phyloP scores from a whole-genome alignment of 2,329 filamentous ascomycete genomes.

The Talaromyces funiculosus region DNA sequence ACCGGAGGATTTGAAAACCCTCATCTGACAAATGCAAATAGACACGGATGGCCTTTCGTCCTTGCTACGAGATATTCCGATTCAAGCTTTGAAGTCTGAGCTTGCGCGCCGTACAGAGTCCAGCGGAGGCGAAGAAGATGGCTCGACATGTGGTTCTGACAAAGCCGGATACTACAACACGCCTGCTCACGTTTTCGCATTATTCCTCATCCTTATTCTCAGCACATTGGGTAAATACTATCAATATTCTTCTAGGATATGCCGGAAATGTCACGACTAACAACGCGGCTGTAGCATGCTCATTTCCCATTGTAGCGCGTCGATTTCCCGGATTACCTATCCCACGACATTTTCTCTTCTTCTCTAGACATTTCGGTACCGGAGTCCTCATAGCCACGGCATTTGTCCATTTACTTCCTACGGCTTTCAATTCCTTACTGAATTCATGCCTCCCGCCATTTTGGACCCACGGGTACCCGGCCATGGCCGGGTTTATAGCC shows the following conservation, averaged over 20 bases:
- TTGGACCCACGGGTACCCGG: conserved; percentile 73
- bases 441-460: conserved; percentile 66
- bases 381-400: conserved; percentile 54
- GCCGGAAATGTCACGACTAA: conserved; percentile 8
- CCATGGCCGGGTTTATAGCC: conserved; percentile 73
- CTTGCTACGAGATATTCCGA: conserved; percentile 23
- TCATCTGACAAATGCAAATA: background rate
- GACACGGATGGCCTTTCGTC: background rate
- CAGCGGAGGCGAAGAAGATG: conserved; percentile 14
- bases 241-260: background rate
- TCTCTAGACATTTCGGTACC: conserved; percentile 55
- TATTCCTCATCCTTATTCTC: conserved; percentile 59
- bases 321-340: conserved; percentile 56
- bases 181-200: conserved; percentile 60
- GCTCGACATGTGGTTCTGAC: conserved; percentile 32
- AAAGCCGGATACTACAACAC: conserved; percentile 54
- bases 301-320: conserved; percentile 56
- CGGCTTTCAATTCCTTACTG: conserved; percentile 56
- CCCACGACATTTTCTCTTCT: conserved; percentile 54
- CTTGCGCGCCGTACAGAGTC: conserved; percentile 7
- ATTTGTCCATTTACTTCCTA: conserved; percentile 57
- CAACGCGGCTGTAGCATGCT: conserved; percentile 45
- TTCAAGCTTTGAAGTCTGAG: conserved; percentile 23
- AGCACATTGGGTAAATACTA: conserved; percentile 36
- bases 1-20: background rate